Conservation (phyloP, 2,329 filamentous ascomycete genomes). For the Furcasterigmium furcatum region DNA sequence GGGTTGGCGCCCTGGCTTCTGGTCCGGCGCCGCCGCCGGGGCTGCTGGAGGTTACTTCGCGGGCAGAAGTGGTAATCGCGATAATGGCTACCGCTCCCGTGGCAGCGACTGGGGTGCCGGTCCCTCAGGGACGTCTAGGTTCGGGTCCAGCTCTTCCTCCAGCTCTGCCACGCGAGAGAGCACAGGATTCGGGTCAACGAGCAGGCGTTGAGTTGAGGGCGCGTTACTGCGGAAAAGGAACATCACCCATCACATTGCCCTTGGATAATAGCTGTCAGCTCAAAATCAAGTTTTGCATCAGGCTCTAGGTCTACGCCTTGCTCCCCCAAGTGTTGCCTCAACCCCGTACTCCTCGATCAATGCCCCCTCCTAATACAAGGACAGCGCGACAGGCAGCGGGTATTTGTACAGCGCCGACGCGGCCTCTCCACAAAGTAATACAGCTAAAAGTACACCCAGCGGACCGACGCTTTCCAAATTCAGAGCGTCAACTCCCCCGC, state of each 20-base stretch:
- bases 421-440: conserved; percentile 4
- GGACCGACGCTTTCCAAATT: conserved; percentile 13
- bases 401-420: conserved; percentile 11
- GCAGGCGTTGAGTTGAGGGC: conserved; percentile 43
- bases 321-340: conserved; percentile 2
- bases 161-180: conserved; percentile 54
- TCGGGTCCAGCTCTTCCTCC: conserved; percentile 28
- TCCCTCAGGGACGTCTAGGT: conserved; percentile 26
- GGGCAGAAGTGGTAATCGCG: conserved; percentile 34
- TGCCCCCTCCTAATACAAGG: not conserved
- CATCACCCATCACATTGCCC: not conserved
- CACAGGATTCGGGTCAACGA: conserved; percentile 71
- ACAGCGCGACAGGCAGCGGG: not conserved
- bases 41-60: conserved; percentile 67
- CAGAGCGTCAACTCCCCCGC: not conserved
- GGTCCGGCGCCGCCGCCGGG: conserved; percentile 65
- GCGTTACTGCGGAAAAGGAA: not conserved
- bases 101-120: conserved; percentile 23
- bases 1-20: conserved; percentile 72
- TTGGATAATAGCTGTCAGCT: not conserved
- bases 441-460: conserved; percentile 14
- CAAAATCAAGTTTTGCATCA: not conserved
- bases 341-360: not conserved
- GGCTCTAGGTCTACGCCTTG: conserved; percentile 11
- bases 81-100: conserved; percentile 17